Evolutionary conservation across 148 eudicot species (phyloP), one percentile per base, ranked within the genome.

Genomic region (Fallopia convolvulus): DNA sequence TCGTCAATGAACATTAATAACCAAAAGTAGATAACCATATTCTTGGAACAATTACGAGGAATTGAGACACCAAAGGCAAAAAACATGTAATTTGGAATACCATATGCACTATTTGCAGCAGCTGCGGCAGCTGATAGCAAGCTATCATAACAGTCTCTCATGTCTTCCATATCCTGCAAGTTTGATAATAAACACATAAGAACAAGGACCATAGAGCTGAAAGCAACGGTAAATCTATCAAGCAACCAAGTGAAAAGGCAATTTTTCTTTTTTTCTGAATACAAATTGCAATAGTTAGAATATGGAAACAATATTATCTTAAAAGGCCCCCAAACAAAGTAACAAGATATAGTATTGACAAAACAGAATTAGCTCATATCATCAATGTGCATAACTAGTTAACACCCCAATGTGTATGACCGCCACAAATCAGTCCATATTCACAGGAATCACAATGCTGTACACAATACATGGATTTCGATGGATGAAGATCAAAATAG

Each of bases 121-220:
- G 89, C 92, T 3, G 97, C 97, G 0, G 99, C 97, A 66, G 97
- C 91, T 33, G 97, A 88, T 41, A 95, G 90, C 87, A 95, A 83
- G 82, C 97, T 90, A 79, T 95, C 97, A 60, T 95, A 95, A 83
- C 94, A 95, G 61, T 91, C 94, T 78, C 83, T 86, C 94, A 93
- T 91, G 80, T 95, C 99, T 73, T 83, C 79, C 99, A 95, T 87
- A 70, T 89, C 97, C 99, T 95, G 89, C 61, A 30, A 82, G 26
- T 66, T 63, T 42, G 65, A 79, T 26, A 42, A 21, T 17, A 78
- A 68, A 36, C 21, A 76, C 15, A 63, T 30, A 63, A 11, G 40
- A 30, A 9, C 70, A 3, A 63, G 39, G 39, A 63, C 17, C 30
- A 63, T 63, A 63, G 12, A 58, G 33, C 30, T 58, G 12, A 58